phyloP scores from a whole-genome alignment of 2,329 filamentous ascomycete species.

The Pestalotiopsis sp. region DNA sequence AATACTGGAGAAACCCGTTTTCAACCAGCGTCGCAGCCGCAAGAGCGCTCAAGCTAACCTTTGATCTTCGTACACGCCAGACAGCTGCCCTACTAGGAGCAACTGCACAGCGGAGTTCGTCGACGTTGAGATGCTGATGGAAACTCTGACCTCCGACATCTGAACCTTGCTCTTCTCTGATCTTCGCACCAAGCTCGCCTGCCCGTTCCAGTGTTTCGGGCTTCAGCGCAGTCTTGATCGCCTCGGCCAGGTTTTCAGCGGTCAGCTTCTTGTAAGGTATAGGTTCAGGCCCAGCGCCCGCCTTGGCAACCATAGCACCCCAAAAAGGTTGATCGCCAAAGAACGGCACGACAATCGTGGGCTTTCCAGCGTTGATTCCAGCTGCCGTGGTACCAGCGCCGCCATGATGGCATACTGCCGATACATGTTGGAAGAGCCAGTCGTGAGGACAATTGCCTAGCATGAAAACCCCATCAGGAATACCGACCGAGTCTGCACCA shows the following conservation, averaged over 20 bases:
- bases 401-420: constrained; percentile 83
- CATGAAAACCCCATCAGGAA: constrained; percentile 80
- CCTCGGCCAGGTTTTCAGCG: constrained; percentile 62
- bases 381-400: constrained; percentile 87
- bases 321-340: constrained; percentile 86
- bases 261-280: constrained; percentile 70
- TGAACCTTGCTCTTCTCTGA: constrained; percentile 65
- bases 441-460: constrained; percentile 85
- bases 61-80: constrained; percentile 71
- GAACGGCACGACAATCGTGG: constrained; percentile 83
- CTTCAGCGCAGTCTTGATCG: constrained; percentile 61
- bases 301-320: constrained; percentile 73
- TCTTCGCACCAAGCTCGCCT: constrained; percentile 60
- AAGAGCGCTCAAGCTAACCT: constrained; percentile 68
- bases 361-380: constrained; percentile 77
- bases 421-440: constrained; percentile 82
- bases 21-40: constrained; percentile 70
- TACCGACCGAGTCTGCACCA: constrained; percentile 66
- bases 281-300: constrained; percentile 70
- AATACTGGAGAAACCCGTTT: constrained; percentile 63
- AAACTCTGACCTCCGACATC: constrained; percentile 67
- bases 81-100: constrained; percentile 68
- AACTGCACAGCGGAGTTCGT: constrained; percentile 68
- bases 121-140: constrained; percentile 67
- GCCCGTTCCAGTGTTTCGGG: constrained; percentile 59